These are phyloP conservation scores for Nemania sp. DNA, from an alignment of 2,329 filamentous ascomycete species.

Conservation along the genomic window DNA sequence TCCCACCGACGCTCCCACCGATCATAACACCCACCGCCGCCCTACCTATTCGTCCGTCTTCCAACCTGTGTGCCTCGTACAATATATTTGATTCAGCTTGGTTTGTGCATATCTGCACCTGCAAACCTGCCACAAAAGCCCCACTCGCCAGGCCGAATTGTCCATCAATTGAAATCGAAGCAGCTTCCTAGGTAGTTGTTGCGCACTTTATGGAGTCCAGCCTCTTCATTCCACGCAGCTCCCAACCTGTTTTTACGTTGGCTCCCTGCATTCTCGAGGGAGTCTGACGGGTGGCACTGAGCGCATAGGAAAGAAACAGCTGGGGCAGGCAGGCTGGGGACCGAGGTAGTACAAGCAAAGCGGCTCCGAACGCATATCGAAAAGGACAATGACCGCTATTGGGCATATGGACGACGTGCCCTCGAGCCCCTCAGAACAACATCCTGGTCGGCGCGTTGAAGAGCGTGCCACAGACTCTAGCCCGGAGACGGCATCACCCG, in stretches of 20 bases:
- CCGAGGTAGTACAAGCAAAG: neutral
- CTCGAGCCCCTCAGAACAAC: conserved; percentile 13
- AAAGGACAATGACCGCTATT: conserved; percentile 21
- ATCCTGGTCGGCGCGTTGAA: conserved; percentile 16
- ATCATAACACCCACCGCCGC: conserved; percentile 10
- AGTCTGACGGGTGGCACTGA: neutral
- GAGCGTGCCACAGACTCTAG: conserved; percentile 26
- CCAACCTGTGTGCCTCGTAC: neutral
- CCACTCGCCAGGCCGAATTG: too few species aligned
- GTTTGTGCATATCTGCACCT: too few species aligned
- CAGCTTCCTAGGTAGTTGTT: too few species aligned
- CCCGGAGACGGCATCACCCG: conserved; percentile 27
- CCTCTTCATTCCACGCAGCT: neutral
- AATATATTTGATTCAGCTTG: too few species aligned
- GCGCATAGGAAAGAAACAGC: neutral
- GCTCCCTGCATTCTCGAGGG: neutral
- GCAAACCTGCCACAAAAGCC: too few species aligned
- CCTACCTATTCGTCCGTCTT: neutral
- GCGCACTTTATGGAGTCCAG: neutral
- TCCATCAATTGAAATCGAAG: too few species aligned
- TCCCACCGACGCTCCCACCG: too few species aligned
- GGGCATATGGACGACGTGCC: conserved; percentile 14
- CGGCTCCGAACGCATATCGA: conserved; percentile 6
- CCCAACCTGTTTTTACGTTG: neutral
- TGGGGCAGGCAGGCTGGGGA: neutral